A percentile compares a stretch with the other conserved stretches of the same genome.
These are phyloP conservation scores for Terfezia claveryi DNA, from an alignment of 495 filamentous ascomycete species.

Conservation along the genomic window DNA sequence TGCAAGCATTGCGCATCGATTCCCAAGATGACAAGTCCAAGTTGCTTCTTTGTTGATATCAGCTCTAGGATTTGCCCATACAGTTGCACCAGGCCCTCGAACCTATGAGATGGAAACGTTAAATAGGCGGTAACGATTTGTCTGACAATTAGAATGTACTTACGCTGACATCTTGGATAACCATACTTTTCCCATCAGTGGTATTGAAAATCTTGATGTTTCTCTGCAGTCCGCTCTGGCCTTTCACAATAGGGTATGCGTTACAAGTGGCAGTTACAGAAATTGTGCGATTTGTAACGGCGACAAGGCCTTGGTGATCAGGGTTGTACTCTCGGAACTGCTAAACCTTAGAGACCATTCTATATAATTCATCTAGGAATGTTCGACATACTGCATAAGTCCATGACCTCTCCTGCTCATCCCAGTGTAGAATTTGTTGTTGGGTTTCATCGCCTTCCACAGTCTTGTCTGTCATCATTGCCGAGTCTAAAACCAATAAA, in stretches of 20 bases:
- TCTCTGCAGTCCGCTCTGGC: constrained; percentile 2
- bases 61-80: constrained; percentile 7
- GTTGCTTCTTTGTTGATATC: constrained; percentile 3
- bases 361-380: background rate
- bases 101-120: constrained; percentile 1
- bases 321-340: constrained; percentile 8
- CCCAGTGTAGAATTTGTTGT: background rate
- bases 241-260: constrained; percentile 5
- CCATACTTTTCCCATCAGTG: background rate
- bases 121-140: background rate
- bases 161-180: too few species aligned
- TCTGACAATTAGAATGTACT: too few species aligned
- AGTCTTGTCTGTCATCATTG: constrained; percentile 1
- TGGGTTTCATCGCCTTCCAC: background rate
- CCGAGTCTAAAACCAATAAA: background rate
- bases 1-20: constrained; percentile 3
- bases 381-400: background rate
- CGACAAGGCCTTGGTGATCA: background rate
- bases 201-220: constrained; percentile 5
- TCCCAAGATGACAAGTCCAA: constrained; percentile 4
- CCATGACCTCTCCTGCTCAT: background rate
- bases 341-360: background rate
- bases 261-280: background rate
- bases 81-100: constrained; percentile 1
- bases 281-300: constrained; percentile 3